Conservation (phyloP, 2,329 filamentous ascomycete genomes). For the Tolypocladium guangdongense region DNA sequence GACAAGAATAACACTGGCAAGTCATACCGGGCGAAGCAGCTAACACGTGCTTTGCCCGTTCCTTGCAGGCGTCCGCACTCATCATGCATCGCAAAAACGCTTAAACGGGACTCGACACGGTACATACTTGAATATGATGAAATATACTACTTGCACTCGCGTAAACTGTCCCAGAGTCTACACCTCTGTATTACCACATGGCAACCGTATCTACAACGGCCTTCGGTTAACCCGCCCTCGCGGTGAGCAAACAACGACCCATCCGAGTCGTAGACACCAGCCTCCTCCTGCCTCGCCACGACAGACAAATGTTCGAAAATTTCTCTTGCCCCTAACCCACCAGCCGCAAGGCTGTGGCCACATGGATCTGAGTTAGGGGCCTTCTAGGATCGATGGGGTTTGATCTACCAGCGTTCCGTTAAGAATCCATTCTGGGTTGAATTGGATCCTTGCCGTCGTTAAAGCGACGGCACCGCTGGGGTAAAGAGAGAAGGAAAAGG, state of each 20-base stretch:
- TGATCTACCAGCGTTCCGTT: conserved; percentile 75
- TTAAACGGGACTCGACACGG: neutral
- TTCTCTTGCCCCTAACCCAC: conserved; percentile 31
- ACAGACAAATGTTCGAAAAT: conserved; percentile 24
- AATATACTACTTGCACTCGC: neutral
- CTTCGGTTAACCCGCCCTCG: neutral
- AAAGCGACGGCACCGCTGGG: conserved; percentile 65
- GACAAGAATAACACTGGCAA: neutral
- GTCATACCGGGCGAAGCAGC: neutral
- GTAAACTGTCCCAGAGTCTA: neutral
- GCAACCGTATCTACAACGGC: neutral
- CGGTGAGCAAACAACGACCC: neutral
- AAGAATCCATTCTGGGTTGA: conserved; percentile 59
- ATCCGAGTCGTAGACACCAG: neutral
- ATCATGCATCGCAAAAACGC: conserved; percentile 17
- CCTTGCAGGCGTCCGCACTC: conserved; percentile 19
- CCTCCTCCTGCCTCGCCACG: neutral
- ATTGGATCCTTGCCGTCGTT: conserved; percentile 60
- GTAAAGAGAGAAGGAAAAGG: neutral
- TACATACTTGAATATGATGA: neutral
- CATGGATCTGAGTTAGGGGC: conserved; percentile 17
- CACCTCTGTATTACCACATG: neutral
- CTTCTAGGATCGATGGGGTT: conserved; percentile 26
- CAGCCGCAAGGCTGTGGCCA: conserved; percentile 14
- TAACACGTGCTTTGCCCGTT: neutral